A percentile compares a stretch with the other conserved stretches of the same genome.
phyloP scores from a whole-genome alignment of 768 basidiomycete genomes.

The Tricholoma hemisulphureum region DNA sequence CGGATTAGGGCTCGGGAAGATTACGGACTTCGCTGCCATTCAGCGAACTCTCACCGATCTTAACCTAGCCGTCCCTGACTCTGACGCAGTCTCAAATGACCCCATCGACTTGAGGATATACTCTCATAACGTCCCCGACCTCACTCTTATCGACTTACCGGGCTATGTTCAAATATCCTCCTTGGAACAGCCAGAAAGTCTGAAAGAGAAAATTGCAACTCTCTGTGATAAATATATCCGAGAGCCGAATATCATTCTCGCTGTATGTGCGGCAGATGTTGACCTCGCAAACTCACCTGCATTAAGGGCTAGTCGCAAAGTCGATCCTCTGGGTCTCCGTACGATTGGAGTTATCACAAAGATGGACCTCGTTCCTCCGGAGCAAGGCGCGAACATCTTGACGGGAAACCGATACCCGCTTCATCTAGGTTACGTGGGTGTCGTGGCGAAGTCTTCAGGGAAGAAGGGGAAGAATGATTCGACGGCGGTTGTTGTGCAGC shows the following conservation, averaged over 20 bases:
- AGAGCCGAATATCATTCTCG: constrained; percentile 99
- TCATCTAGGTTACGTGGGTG: constrained; percentile 95
- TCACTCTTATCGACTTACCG: constrained; percentile 95
- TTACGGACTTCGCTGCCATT: constrained; percentile 88
- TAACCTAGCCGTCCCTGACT: constrained; percentile 88
- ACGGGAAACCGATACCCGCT: constrained; percentile 93
- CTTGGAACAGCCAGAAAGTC: constrained; percentile 90
- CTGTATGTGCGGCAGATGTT: constrained; percentile 97
- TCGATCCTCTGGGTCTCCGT: constrained; percentile 91
- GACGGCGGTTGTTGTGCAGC: constrained; percentile 47
- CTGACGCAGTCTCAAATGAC: constrained; percentile 88
- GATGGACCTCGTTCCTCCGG: constrained; percentile 94
- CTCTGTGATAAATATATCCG: constrained; percentile 97
- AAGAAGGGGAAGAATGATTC: constrained; percentile 53
- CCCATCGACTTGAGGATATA: constrained; percentile 97
- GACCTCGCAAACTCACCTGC: constrained; percentile 98
- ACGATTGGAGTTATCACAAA: constrained; percentile 99
- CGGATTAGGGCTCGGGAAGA: constrained; percentile 80
- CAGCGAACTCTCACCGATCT: constrained; percentile 93
- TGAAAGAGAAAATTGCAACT: constrained; percentile 87
- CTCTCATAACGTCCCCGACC: constrained; percentile 93
- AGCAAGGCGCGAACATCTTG: constrained; percentile 78
- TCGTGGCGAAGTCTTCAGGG: constrained; percentile 79
- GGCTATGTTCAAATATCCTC: constrained; percentile 96
- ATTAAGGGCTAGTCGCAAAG: constrained; percentile 85